Percentiles rank a stretch among this genome's conserved stretches.
Evolutionary conservation across 495 filamentous ascomycete genomes (phyloP).

Genomic region (Podospora bellae-mahoneyi): DNA sequence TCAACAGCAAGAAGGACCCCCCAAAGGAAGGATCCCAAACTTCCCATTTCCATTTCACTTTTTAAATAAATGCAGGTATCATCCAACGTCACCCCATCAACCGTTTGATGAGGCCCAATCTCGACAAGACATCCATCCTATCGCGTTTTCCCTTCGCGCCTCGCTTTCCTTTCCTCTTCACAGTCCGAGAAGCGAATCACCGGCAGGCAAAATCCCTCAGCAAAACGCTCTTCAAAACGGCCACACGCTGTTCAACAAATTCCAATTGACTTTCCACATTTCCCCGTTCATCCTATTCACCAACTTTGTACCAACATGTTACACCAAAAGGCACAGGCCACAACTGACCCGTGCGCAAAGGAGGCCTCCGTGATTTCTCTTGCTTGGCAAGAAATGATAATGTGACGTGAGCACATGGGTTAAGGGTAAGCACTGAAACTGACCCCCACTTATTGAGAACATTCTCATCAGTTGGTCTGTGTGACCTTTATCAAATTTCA

Average conservation of each 20-base stretch:
- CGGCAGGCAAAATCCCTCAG: background rate
- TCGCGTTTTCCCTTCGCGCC: background rate
- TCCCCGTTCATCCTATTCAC: background rate
- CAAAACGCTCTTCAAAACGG: background rate
- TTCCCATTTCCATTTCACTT: background rate
- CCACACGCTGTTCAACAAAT: background rate
- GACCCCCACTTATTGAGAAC: background rate
- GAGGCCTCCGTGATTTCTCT: background rate
- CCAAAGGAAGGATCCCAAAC: background rate
- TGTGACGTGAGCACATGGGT: background rate
- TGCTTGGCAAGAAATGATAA: background rate
- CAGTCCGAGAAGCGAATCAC: background rate
- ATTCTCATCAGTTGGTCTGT: background rate
- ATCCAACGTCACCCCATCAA: background rate
- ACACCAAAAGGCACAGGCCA: background rate
- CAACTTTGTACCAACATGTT: constrained; percentile 5
- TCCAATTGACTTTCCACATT: background rate
- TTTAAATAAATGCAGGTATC: background rate
- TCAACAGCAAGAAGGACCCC: background rate
- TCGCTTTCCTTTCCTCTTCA: background rate
- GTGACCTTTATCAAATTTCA: background rate
- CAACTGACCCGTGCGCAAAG: background rate
- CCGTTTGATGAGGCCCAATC: background rate
- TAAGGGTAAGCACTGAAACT: background rate
- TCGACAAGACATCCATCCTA: background rate